Evolutionary conservation across 257 asterid species (phyloP).

Genomic region (Thymus mandschuricus): DNA sequence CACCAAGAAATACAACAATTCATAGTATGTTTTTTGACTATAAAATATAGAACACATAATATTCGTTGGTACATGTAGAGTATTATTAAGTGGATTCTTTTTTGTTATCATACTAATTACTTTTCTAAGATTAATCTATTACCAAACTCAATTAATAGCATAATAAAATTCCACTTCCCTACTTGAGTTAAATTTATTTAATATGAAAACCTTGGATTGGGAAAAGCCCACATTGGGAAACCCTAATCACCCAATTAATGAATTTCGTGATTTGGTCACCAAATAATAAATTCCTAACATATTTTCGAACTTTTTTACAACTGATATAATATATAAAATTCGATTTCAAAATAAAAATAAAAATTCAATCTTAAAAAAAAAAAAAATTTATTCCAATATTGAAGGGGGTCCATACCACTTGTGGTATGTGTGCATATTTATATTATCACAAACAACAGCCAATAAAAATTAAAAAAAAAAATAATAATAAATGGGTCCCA

Average conservation of each 20-base stretch:
- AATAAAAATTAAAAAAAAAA: neutral
- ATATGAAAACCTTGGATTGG: neutral
- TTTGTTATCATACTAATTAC: too few species aligned
- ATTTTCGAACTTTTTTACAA: too few species aligned
- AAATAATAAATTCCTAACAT: neutral
- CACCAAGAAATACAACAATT: too few species aligned
- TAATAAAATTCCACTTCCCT: neutral
- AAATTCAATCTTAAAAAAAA: too few species aligned
- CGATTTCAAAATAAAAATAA: too few species aligned
- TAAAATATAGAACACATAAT: too few species aligned
- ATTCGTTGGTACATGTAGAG: too few species aligned
- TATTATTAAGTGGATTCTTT: too few species aligned
- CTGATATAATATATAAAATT: too few species aligned
- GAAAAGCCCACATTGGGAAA: neutral
- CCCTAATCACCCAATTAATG: neutral
- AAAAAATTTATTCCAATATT: neutral
- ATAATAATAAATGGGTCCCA: slow-evolving; percentile 15
- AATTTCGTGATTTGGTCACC: neutral
- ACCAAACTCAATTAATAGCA: neutral
- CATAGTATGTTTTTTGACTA: too few species aligned
- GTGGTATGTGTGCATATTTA: neutral
- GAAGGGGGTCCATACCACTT: slow-evolving; percentile 18
- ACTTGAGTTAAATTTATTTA: neutral
- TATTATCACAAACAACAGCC: neutral
- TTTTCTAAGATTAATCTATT: too few species aligned